These are phyloP conservation scores for Protea cynaroides DNA, from an alignment of 164 flowering plant species.

Conservation along the genomic window DNA sequence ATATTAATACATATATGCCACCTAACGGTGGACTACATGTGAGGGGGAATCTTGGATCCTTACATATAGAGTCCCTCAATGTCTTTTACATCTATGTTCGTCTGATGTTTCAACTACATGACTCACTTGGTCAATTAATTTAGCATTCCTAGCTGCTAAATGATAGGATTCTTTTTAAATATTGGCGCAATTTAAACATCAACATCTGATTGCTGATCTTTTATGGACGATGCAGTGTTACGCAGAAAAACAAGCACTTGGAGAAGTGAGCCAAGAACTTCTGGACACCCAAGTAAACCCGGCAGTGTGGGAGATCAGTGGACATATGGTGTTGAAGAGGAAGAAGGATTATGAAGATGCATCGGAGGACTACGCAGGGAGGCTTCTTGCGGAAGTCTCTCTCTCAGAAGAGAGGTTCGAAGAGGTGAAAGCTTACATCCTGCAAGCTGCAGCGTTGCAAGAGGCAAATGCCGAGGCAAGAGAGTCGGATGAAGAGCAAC, in stretches of 20 bases:
- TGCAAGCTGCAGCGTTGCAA: slow-evolving; percentile 39
- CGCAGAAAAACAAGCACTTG: slow-evolving; percentile 88
- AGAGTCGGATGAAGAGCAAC: slow-evolving; percentile 10
- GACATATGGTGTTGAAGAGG: slow-evolving; percentile 83
- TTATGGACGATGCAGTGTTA: slow-evolving; percentile 45
- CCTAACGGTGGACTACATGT: too few relatives aligned
- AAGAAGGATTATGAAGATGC: slow-evolving; percentile 63
- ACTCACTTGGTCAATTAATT: too few relatives aligned
- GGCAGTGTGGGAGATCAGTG: slow-evolving; percentile 91
- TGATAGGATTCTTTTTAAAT: too few relatives aligned
- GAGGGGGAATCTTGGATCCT: too few relatives aligned
- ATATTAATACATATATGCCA: too few relatives aligned
- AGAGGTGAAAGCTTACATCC: slow-evolving; percentile 51
- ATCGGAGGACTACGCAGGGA: slow-evolving; percentile 64
- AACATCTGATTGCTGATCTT: not conserved
- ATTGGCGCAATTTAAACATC: not conserved
- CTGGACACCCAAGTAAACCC: slow-evolving; percentile 88
- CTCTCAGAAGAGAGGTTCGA: slow-evolving; percentile 66
- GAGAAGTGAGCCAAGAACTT: slow-evolving; percentile 65
- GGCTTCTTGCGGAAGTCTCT: slow-evolving; percentile 82
- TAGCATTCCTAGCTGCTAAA: too few relatives aligned
- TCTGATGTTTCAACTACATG: too few relatives aligned
- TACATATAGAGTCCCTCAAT: too few relatives aligned
- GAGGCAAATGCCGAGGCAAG: slow-evolving; percentile 10
- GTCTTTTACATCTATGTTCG: too few relatives aligned